Evolutionary conservation across 192 early-diverging fungal species (phyloP).

Genomic region (Glomus cerebriforme): DNA sequence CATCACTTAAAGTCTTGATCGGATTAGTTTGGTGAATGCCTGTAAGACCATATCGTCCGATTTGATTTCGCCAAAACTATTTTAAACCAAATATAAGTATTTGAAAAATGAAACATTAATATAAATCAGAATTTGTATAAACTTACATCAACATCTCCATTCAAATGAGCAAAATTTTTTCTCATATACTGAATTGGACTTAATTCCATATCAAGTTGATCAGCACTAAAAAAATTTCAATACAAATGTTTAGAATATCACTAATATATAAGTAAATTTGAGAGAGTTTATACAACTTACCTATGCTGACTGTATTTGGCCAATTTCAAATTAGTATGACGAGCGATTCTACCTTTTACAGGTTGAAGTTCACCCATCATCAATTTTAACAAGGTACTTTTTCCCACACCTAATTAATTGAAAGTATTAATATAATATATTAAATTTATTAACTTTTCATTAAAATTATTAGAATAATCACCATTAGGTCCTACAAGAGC

Average conservation of each 20-base stretch:
- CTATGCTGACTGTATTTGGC: slow-evolving; percentile 96
- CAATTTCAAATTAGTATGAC: slow-evolving; percentile 92
- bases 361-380: slow-evolving; percentile 90
- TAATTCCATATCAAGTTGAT: slow-evolving; percentile 88
- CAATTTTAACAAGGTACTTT: slow-evolving; percentile 93
- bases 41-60: slow-evolving; percentile 94
- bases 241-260: background rate
- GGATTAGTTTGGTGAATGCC: slow-evolving; percentile 89
- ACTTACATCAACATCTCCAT: slow-evolving; percentile 68
- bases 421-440: background rate
- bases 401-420: slow-evolving; percentile 64
- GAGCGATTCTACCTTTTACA: slow-evolving; percentile 80
- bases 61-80: slow-evolving; percentile 83
- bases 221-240: slow-evolving; percentile 54
- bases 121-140: background rate
- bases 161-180: slow-evolving; percentile 76
- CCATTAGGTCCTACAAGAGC: slow-evolving; percentile 97
- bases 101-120: slow-evolving; percentile 16
- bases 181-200: slow-evolving; percentile 93
- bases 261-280: no score
- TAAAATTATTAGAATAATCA: slow-evolving; percentile 33
- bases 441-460: no score
- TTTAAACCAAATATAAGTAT: background rate
- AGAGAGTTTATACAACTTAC: background rate
- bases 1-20: slow-evolving; percentile 90